Base-by-base conservation (phyloP, 106 monocot species). In the Dendrobium catenatum region DNA sequence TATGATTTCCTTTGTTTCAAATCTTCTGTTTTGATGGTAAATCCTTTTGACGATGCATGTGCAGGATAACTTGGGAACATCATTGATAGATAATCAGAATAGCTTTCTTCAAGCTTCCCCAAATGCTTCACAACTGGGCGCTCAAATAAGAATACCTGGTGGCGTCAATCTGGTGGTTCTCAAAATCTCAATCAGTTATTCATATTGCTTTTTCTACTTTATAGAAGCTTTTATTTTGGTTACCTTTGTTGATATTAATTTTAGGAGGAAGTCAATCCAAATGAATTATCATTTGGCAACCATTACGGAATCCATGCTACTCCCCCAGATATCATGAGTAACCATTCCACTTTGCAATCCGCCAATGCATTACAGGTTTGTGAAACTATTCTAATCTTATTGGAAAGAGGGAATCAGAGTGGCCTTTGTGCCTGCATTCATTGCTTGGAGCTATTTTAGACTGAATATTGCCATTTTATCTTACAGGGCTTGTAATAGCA, bases 231-330 rank as follows among this genome's bases (percentile, higher is more conserved):
- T 41, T 37, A 4, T 61, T 9, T 72, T 40, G 47, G 55, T 61
- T 13, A n/a, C 43, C 55, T 55, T 56, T 76, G 59, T 17, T 76
- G 49, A 74, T 85, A 6, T 40, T 79, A 18, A 6, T 58, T 61
- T 29, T 55, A 89, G 89, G 87, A 87, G 73, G 89, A 89, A 80
- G 84, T 87, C 59, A 81, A 78, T 75, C 85, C 84, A 80, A 87
- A 87, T 79, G 82, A 87, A 33, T 76, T 89, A 42, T 81, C 89
- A 27, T 89, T 89, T 85, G 87, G 81, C 24, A 76, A 55, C 56
- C 87, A 85, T 56, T 87, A 77, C 76, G 87, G 81, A 20, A 17
- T 87, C 4, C 77, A 86, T 75, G 47, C 79, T 79, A 86, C 75
- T 51, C 86, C 81, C 24, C 80, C 79, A 19, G 84, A 86, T 55